These are phyloP conservation scores for Penicillium goetzii DNA, from an alignment of 495 filamentous ascomycete genomes.

Conservation along the genomic window DNA sequence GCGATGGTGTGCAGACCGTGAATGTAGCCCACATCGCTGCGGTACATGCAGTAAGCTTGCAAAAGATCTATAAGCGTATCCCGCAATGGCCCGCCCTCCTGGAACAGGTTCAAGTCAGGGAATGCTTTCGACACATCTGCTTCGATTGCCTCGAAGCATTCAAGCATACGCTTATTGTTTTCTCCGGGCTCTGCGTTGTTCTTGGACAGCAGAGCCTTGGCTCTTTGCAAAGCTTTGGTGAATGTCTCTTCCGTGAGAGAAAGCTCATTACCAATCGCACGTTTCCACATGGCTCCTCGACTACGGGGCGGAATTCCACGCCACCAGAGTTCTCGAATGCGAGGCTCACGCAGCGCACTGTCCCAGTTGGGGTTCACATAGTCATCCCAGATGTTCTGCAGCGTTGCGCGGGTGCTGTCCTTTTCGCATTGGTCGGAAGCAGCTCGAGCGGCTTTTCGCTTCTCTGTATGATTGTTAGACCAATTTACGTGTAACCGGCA, in stretches of 20 bases:
- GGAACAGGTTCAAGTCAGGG: slow-evolving; percentile 83
- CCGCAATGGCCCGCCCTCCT: slow-evolving; percentile 74
- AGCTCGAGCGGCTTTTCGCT: slow-evolving; percentile 51
- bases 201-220: slow-evolving; percentile 63
- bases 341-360: slow-evolving; percentile 66
- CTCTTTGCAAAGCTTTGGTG: slow-evolving; percentile 75
- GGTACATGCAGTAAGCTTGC: slow-evolving; percentile 90
- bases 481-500: background rate
- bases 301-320: slow-evolving; percentile 79
- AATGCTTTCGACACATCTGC: slow-evolving; percentile 73
- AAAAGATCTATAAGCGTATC: slow-evolving; percentile 77
- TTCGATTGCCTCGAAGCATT: slow-evolving; percentile 71
- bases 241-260: slow-evolving; percentile 76
- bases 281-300: slow-evolving; percentile 82
- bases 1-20: slow-evolving; percentile 86
- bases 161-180: slow-evolving; percentile 51
- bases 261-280: slow-evolving; percentile 88
- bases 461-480: slow-evolving; percentile 38
- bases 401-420: slow-evolving; percentile 64
- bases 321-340: slow-evolving; percentile 94
- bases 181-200: slow-evolving; percentile 49
- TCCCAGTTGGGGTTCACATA: slow-evolving; percentile 89
- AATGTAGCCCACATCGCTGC: slow-evolving; percentile 89
- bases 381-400: slow-evolving; percentile 82
- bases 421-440: slow-evolving; percentile 60